Conservation (phyloP, 805 yeast genomes). For the Kluyveromyces dobzhanskii region DNA sequence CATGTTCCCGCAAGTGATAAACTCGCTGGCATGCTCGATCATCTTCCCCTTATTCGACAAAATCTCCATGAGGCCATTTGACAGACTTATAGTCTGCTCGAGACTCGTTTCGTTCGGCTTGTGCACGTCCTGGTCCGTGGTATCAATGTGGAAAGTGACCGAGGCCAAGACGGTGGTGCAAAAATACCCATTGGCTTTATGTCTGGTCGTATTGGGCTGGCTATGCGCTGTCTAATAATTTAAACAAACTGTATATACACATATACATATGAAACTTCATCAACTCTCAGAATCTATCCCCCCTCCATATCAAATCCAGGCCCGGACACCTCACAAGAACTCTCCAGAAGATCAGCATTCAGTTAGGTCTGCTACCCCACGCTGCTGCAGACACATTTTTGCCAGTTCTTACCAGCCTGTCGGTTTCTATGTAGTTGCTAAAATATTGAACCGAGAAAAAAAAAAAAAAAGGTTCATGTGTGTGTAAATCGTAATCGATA, state of each 20-base stretch:
- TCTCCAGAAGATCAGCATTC: too few species aligned
- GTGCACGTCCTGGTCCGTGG: conserved; percentile 22
- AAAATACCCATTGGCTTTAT: conserved; percentile 21
- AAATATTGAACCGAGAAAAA: too few species aligned
- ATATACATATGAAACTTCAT: too few species aligned
- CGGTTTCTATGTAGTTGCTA: too few species aligned
- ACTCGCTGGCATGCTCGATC: conserved; percentile 18
- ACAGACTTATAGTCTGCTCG: conserved; percentile 13
- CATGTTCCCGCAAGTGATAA: conserved; percentile 26
- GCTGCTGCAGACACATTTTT: too few species aligned
- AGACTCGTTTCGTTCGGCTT: conserved; percentile 13
- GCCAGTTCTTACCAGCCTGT: too few species aligned
- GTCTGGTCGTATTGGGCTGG: conserved; percentile 23
- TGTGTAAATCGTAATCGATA: too few species aligned
- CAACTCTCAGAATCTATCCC: too few species aligned
- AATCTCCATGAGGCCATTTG: conserved; percentile 8
- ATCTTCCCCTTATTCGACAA: conserved; percentile 21
- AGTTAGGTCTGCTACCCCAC: too few species aligned
- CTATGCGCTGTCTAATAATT: conserved; percentile 13
- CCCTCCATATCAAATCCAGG: too few species aligned
- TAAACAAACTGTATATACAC: neutral
- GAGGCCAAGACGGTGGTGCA: conserved; percentile 17
- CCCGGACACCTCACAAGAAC: too few species aligned
- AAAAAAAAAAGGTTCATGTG: too few species aligned
- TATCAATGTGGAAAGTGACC: conserved; percentile 19